phyloP scores from a whole-genome alignment of 768 basidiomycete species.

The Russula griseocarnosa region DNA sequence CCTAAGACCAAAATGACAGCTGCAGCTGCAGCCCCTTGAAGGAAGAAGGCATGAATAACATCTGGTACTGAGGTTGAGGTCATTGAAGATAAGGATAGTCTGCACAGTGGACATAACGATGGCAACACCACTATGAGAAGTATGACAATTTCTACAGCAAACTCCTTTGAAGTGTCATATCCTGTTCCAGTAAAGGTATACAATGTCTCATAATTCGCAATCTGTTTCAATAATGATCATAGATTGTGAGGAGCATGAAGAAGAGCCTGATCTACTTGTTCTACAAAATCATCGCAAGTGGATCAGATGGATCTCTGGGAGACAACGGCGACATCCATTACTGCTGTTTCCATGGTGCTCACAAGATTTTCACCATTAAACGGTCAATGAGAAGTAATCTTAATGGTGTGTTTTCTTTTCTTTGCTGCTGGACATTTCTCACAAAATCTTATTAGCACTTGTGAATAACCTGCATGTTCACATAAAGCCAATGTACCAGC shows the following conservation, averaged over 20 bases:
- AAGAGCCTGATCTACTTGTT: neutral
- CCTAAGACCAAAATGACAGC: neutral
- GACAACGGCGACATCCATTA: neutral
- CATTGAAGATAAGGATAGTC: neutral
- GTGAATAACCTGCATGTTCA: neutral
- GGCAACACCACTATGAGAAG: no score
- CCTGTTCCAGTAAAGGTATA: neutral
- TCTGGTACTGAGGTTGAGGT: neutral
- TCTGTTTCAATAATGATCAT: neutral
- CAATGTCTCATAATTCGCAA: neutral
- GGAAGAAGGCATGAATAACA: neutral
- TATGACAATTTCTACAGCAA: neutral
- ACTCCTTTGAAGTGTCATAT: neutral
- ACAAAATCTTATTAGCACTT: neutral
- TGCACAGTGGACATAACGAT: no score
- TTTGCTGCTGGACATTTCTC: neutral
- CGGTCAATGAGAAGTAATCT: neutral
- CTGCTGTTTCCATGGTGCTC: neutral
- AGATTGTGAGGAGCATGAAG: neutral
- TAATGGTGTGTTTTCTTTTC: neutral
- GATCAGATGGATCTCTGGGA: neutral
- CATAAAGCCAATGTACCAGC: neutral
- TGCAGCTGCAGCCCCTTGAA: neutral
- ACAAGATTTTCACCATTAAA: conserved; percentile 1
- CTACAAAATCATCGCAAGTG: neutral